These are phyloP conservation scores for Exidia glandulosa DNA, from an alignment of 768 basidiomycete genomes.

Conservation along the genomic window DNA sequence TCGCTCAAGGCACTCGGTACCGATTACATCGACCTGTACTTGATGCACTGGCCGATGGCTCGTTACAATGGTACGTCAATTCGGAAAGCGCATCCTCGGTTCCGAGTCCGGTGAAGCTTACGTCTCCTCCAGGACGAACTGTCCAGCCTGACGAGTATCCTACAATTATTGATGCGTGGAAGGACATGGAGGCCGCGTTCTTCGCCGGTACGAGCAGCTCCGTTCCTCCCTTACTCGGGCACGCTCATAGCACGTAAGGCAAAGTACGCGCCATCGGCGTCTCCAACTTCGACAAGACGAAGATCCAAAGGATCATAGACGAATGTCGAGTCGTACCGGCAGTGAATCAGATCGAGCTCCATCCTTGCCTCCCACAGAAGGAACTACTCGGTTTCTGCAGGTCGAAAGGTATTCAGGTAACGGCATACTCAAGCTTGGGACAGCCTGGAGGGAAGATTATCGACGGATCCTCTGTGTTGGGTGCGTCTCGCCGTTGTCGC, in stretches of 20 bases:
- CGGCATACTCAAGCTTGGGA: conserved; percentile 71
- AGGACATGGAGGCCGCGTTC: conserved; percentile 52
- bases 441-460: background rate
- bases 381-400: conserved; percentile 53
- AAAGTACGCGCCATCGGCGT: conserved; percentile 19
- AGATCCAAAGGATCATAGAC: conserved; percentile 25
- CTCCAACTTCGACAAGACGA: conserved; percentile 55
- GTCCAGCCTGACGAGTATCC: background rate
- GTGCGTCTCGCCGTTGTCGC: no score
- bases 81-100: background rate
- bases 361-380: conserved; percentile 51
- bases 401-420: conserved; percentile 54
- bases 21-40: conserved; percentile 72
- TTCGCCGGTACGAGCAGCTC: conserved; percentile 41
- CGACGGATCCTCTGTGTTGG: background rate
- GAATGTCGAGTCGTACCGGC: conserved; percentile 32
- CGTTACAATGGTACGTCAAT: background rate
- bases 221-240: background rate
- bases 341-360: conserved; percentile 71
- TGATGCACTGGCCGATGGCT: conserved; percentile 26
- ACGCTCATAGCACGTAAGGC: background rate
- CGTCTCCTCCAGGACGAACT: background rate
- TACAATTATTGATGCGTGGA: conserved; percentile 55
- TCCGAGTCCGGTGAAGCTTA: background rate
- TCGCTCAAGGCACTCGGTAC: conserved; percentile 63